Evolutionary conservation across 2,329 filamentous ascomycete species (phyloP), one percentile per base, ranked within the genome.

Genomic region (Elsinoe perseae): DNA sequence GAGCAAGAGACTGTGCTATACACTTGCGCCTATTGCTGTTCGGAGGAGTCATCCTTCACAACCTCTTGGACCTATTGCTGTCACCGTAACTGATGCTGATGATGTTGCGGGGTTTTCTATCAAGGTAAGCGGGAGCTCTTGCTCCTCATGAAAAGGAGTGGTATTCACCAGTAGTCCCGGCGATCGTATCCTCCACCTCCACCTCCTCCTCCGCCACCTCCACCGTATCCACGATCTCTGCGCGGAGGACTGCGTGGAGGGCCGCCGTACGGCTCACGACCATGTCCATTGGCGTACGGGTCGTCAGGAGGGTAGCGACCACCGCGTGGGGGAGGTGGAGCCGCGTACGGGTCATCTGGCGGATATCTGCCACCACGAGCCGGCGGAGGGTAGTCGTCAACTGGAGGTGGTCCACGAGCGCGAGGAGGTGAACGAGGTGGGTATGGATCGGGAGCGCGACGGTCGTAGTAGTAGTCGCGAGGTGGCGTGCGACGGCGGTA

Each of bases 401-500:
- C 86, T 61, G 87, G 77, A 43, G 86, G 84, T 20, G 77, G 78
- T 61, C 80, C 78, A 61, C 86, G 85, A 62, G 87, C 85, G 43
- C 87, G 86, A 59, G 89, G 89, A 57, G 88, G 74, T 60, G 75
- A 75, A 59, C 73, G 73, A 58, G 74, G 89, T 57, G 89, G 85
- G 66, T 91, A 90, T 50, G 85, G 82, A 64, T 87, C 83, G 4
- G 38, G 53, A 25, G 40, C 42, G 63, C 78, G 77, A 67, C 86
- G 83, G 61, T 92, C 88, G 72, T 96, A 95, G 73, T 95, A 95
- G 59, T 92, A 87, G 63, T 89, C 85, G 59, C 86, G 79, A 56
- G 80, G 85, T 57, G 86, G 86, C 46, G 80, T 78, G 65, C 91
- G 85, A 67, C 95, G 89, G 69, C 92, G 90, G 72, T 95, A 95